Evolutionary conservation across 2,329 filamentous ascomycete genomes (phyloP).

Genomic region (Colletotrichum aenigma): DNA sequence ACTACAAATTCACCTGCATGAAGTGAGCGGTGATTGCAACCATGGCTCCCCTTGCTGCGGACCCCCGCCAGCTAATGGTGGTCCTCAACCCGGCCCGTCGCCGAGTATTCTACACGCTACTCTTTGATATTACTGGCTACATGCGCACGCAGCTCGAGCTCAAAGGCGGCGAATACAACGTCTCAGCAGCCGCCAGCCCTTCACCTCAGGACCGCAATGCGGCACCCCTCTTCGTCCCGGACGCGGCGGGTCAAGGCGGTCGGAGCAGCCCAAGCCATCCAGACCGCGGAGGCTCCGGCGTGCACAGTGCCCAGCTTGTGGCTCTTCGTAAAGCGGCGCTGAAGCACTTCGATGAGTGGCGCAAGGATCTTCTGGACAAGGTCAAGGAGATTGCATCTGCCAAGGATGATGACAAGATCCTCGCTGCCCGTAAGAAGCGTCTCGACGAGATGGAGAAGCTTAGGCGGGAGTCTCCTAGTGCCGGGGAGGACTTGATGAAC

Average conservation of each 20-base stretch:
- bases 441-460: conserved; percentile 44
- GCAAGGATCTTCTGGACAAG: conserved; percentile 69
- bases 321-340: conserved; percentile 59
- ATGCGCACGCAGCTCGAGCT: conserved; percentile 58
- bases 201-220: neutral
- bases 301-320: conserved; percentile 23
- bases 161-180: conserved; percentile 24
- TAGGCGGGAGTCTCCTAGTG: conserved; percentile 35
- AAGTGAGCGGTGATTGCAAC: conserved; percentile 4
- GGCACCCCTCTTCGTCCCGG: conserved; percentile 27
- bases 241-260: neutral
- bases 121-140: conserved; percentile 55
- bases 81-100: conserved; percentile 57
- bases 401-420: conserved; percentile 51
- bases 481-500: conserved; percentile 44
- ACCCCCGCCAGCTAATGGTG: conserved; percentile 60
- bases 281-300: conserved; percentile 17
- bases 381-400: conserved; percentile 70
- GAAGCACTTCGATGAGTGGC: conserved; percentile 79
- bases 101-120: conserved; percentile 53
- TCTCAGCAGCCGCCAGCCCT: neutral
- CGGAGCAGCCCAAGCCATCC: conserved; percentile 13
- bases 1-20: neutral
- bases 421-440: conserved; percentile 50
- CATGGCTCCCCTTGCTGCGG: conserved; percentile 60